Base-by-base conservation (phyloP, 768 basidiomycete species). In the Boletus sp. region DNA sequence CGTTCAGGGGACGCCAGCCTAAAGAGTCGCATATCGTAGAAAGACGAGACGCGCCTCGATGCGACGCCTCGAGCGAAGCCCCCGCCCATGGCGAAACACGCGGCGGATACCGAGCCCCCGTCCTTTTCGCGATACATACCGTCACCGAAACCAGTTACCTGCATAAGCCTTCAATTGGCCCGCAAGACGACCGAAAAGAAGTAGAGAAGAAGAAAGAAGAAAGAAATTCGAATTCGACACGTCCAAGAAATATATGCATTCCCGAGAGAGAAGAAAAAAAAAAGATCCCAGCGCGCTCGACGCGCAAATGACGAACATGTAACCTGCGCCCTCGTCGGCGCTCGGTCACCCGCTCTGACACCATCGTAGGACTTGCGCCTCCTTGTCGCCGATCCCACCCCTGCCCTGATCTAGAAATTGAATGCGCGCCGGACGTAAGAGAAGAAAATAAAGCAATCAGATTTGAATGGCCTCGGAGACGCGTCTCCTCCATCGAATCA, bases 301-400 rank as follows among this genome's bases (percentile, higher is more conserved):
- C 11, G 33, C 33, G 33, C 37, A 37, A 37, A 37, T 15, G 11
- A 37, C 10, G 37, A 15, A 15, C 30, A 7, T 17, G 12, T 14
- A 53, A 48, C 32, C 44, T 17, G 52, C 52, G 52, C 46, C 35
- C 11, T 37, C 20, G 28, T 53, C 52, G 45, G 52, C 24, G 12
- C 28, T 53, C 33, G 12, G 35, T 53, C 52, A 36, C 47, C 49
- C 28, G 52, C 33, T 36, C 33, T 36, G 44, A 37, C 12, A 37
- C 15, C 37, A 15, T 12, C 37, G 15, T 37, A 7, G 6, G 7
- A 37, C 12, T 15, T 20, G 41, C 8, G 5, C n/a, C 54, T 40
- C 45, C 56, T 40, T 57, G 44, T 56, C 24, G 54, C 56, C 56
- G 56, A 57, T 15, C 24, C 32, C 15, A 24, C 28, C 28, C 33